These are phyloP conservation scores for Pelargonium australe DNA, from an alignment of 441 rosid genomes.

Conservation along the genomic window DNA sequence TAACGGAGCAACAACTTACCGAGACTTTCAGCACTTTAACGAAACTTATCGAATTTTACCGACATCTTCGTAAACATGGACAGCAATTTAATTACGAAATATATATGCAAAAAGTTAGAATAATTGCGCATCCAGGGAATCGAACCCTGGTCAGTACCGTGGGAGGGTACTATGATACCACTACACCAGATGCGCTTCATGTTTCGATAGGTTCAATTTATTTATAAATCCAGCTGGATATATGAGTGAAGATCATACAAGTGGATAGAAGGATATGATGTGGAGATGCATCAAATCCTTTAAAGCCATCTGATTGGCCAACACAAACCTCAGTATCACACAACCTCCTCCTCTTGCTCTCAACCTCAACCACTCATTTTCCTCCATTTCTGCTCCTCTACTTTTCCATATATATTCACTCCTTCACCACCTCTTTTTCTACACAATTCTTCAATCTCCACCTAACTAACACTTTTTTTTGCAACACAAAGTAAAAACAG, in stretches of 20 bases:
- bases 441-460: neutral
- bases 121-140: constrained; percentile 84
- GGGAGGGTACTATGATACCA: constrained; percentile 99
- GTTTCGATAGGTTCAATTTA: neutral
- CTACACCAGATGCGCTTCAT: constrained; percentile 78
- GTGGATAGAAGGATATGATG: neutral
- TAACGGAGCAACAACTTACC: too few species aligned
- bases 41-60: too few species aligned
- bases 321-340: neutral
- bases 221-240: too few species aligned
- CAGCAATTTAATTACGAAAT: too few species aligned
- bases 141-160: constrained; percentile 99
- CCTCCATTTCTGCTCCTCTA: neutral
- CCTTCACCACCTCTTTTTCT: neutral
- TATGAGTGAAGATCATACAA: neutral
- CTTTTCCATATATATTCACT: neutral
- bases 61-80: too few species aligned
- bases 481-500: neutral
- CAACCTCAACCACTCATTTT: neutral
- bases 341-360: neutral
- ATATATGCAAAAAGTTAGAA: too few species aligned
- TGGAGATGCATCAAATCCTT: neutral
- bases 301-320: neutral
- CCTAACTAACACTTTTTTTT: neutral
- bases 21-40: too few species aligned